Base-by-base conservation (phyloP, 768 basidiomycete species). In the Lentinula detonsa region DNA sequence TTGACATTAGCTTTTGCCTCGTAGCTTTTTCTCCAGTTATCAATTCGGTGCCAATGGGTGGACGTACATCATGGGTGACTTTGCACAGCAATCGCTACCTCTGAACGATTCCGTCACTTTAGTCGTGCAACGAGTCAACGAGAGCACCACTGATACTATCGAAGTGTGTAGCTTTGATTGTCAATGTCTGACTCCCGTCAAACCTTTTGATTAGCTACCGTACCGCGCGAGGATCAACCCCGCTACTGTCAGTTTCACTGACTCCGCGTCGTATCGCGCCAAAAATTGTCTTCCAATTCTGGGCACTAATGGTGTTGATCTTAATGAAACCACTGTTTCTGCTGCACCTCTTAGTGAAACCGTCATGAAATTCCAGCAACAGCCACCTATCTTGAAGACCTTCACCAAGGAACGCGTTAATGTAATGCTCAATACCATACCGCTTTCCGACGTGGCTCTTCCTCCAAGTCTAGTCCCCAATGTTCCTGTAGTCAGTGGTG, bases 401-500 rank as follows among this genome's bases (percentile, higher is more conserved):
- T 42, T 57, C 48, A 60, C 65, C 16, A 69, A 67, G 61, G 69
- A 72, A 45, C 64, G 65, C 11, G 39, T 73, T 55, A 73, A 73
- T 63, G 70, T 71, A 33, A 66, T 73, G 48, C 62, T 73, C 49
- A 71, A 75, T 63, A 65, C 64, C 13, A 62, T 62, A 16, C 69
- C 73, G 0, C 67, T 64, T 42, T 63, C 64, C 45, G 69, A 76
- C 61, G 61, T 75, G 16, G 69, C 59, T 15, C 69, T 77, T n/a
- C 76, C 75, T 2, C 69, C 74, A 4, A 66, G 50, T 16, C 65
- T 76, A 9, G 60, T 65, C 40, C 85, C 85, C 3, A 40, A 63
- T 13, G 57, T 76, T 15, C 64, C 69, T 31, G 69, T 79, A 5
- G 69, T 80, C 16, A 71, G 73, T 51, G 78, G 78, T 49, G 82